Evolutionary conservation across 2,329 filamentous ascomycete species (phyloP), one percentile per base, ranked within the genome.

Genomic region (Paramyrothecium roridum): DNA sequence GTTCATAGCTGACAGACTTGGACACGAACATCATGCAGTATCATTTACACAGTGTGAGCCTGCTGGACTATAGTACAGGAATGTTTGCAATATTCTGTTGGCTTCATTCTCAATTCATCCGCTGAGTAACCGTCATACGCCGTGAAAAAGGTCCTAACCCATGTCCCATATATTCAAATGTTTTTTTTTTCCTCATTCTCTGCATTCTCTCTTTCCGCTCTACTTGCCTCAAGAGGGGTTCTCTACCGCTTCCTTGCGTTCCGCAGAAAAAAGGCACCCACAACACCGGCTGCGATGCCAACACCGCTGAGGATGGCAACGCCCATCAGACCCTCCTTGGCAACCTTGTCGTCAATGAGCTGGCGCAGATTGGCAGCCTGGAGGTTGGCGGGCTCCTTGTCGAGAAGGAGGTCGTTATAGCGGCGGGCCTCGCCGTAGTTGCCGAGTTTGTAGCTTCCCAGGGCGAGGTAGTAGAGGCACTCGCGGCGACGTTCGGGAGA

Each of bases 361-460:
- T 87, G 82, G 66, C 90, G 86, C 73, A 99, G 76, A 73, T 96
- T 96, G 54, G 86, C 82, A 23, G 93, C 92, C 76, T 99, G 95
- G 67, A 97, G 75, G 73, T 98, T 99, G 49, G 84, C 86, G 10
- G 92, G 91, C 76, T 99, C 95, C 71, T 93, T 88, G 59, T 97
- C 91, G 53, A 98, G 76, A 58, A 99, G 79, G 51, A 93, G 81
- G 68, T 98, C 93, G 73, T 99, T 99, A 77, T 98, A 98, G 69
- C 91, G 84, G 67, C 93, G 83, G 57, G 93, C 93, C 71, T 99
- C 95, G 58, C 88, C 92, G 73, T 97, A 99, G 81, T 97, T 98
- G 59, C 93, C 93, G 49, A 99, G 85, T 80, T 98, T 98, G 84
- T 93, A 98, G 80, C 98, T 96, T 60, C 95, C 95, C 33, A 99